These are phyloP conservation scores for Globisporangium nunn DNA, from an alignment of 352 stramenopile species.

Conservation along the genomic window DNA sequence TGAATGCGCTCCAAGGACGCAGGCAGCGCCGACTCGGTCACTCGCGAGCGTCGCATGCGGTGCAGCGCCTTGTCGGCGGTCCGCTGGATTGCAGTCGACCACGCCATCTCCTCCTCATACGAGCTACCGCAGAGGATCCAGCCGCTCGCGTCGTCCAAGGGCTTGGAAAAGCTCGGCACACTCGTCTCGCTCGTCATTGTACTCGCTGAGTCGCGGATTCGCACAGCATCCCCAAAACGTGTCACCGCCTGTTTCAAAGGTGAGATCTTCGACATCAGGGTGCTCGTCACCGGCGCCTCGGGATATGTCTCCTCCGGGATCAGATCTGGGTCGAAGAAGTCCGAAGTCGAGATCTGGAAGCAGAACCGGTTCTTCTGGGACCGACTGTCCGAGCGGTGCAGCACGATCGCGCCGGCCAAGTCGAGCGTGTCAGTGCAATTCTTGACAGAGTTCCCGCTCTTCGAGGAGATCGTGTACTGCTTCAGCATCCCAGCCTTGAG, in stretches of 20 bases:
- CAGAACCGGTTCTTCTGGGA: conserved; percentile 69
- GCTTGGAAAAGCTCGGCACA: conserved; percentile 9
- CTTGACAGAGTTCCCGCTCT: conserved; percentile 12
- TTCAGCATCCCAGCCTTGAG: conserved; percentile 67
- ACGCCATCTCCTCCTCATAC: conserved; percentile 58
- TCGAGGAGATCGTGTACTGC: conserved; percentile 64
- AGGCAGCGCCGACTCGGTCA: conserved; percentile 42
- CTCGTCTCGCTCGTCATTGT: conserved; percentile 22
- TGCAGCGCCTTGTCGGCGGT: conserved; percentile 64
- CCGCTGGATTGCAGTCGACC: conserved; percentile 57
- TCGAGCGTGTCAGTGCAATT: conserved; percentile 59
- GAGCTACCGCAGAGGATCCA: conserved; percentile 66
- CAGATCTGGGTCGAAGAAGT: conserved; percentile 15
- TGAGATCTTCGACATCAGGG: conserved; percentile 43
- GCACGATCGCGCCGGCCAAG: conserved; percentile 72
- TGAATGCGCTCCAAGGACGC: conserved; percentile 34
- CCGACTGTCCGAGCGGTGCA: conserved; percentile 64
- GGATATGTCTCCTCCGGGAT: conserved; percentile 15
- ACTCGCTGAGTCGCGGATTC: conserved; percentile 21
- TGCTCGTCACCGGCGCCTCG: conserved; percentile 1
- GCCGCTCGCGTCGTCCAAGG: conserved; percentile 23
- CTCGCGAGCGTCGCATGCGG: conserved; percentile 44
- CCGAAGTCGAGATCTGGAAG: conserved; percentile 72
- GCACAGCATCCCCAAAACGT: conserved; percentile 38
- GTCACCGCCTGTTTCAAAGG: conserved; percentile 56